These are phyloP conservation scores for Zoysia japonica DNA, from an alignment of 176 grass and related monocot species.

Conservation along the genomic window DNA sequence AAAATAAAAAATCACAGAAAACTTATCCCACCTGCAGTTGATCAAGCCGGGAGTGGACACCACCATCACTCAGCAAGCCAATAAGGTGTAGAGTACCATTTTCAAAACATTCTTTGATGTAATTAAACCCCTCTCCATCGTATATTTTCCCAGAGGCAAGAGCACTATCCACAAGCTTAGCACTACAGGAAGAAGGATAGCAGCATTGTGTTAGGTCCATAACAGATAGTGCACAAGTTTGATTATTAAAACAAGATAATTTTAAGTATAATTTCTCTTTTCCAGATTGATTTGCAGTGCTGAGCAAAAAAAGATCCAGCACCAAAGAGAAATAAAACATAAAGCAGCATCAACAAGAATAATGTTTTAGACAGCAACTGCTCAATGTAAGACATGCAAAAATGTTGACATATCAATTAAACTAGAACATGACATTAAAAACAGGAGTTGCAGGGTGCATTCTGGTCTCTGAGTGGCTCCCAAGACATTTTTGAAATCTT, in stretches of 20 bases:
- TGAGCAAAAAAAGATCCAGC: background rate
- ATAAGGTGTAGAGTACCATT: conserved; percentile 86
- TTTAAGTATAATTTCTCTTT: background rate
- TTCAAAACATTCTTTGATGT: conserved; percentile 87
- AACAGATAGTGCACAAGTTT: background rate
- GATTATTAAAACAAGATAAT: background rate
- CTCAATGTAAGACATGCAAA: background rate
- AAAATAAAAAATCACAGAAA: conserved; percentile 27
- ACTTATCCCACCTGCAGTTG: conserved; percentile 75
- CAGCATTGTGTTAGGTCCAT: conserved; percentile 4
- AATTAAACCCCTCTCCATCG: conserved; percentile 86
- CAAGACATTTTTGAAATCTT: background rate
- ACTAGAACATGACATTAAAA: background rate
- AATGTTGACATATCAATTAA: background rate
- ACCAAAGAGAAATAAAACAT: background rate
- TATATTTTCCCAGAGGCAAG: conserved; percentile 90
- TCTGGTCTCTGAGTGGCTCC: background rate
- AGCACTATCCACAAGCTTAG: conserved; percentile 88
- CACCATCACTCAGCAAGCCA: conserved; percentile 96
- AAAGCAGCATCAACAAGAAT: conserved; percentile 1
- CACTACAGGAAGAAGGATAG: conserved; percentile 47
- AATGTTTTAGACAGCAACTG: background rate
- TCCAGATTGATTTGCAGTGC: background rate
- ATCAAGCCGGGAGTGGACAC: conserved; percentile 94
- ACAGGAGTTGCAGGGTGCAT: background rate